phyloP scores from a whole-genome alignment of 768 basidiomycete species.

The Leccinum olivaceopallidum region DNA sequence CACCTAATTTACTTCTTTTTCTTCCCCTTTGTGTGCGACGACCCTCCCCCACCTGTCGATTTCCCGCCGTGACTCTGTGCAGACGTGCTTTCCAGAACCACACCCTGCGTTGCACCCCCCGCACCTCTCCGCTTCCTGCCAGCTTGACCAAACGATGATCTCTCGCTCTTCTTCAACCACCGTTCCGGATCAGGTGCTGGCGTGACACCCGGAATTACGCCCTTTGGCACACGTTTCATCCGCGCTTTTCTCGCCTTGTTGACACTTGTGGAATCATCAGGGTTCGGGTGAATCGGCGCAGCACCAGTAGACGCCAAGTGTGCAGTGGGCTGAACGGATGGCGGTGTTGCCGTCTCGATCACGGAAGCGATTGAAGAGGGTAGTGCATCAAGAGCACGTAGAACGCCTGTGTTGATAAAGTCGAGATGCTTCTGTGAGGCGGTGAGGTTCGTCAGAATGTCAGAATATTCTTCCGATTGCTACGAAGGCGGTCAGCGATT shows the following conservation, averaged over 20 bases:
- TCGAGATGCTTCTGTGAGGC: slow-evolving; percentile 83
- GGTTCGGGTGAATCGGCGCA: slow-evolving; percentile 25
- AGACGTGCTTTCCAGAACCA: slow-evolving; percentile 30
- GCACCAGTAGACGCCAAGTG: slow-evolving; percentile 28
- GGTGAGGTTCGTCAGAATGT: slow-evolving; percentile 81
- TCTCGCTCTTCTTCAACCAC: slow-evolving; percentile 87
- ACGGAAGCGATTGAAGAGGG: slow-evolving; percentile 49
- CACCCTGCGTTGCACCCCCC: slow-evolving; percentile 73
- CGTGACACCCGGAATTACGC: slow-evolving; percentile 77
- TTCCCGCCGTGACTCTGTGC: slow-evolving; percentile 34
- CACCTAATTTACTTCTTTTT: slow-evolving; percentile 60
- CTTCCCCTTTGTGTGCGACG: slow-evolving; percentile 53
- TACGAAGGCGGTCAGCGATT: slow-evolving; percentile 31
- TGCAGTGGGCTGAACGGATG: slow-evolving; percentile 40
- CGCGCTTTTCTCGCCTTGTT: slow-evolving; percentile 53
- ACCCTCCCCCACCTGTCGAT: slow-evolving; percentile 36
- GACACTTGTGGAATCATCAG: slow-evolving; percentile 37
- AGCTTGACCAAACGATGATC: slow-evolving; percentile 53
- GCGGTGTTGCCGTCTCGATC: slow-evolving; percentile 65
- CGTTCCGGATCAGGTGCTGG: slow-evolving; percentile 84
- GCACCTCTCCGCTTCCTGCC: slow-evolving; percentile 55
- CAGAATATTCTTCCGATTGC: slow-evolving; percentile 86
- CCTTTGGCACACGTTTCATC: slow-evolving; percentile 67
- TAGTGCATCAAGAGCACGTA: slow-evolving; percentile 61
- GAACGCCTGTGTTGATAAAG: slow-evolving; percentile 74